phyloP scores from a whole-genome alignment of 108 stramenopile species.

The Ochromonas danica region DNA sequence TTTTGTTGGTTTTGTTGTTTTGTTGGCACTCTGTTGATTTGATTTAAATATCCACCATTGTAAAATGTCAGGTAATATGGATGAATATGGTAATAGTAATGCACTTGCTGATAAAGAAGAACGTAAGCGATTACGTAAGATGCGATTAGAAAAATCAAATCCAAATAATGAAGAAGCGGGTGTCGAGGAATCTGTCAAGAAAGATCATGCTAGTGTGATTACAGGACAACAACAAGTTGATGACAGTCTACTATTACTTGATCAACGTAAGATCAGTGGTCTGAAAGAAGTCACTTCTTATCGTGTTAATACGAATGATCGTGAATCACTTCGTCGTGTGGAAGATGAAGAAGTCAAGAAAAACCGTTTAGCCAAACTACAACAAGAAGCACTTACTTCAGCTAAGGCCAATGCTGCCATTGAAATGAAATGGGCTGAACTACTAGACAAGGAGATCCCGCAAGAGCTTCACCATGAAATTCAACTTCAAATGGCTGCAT shows the following conservation, averaged over 20 bases:
- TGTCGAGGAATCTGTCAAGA: not conserved
- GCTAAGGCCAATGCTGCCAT: constrained; percentile 67
- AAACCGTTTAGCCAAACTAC: constrained; percentile 59
- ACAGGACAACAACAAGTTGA: constrained; percentile 51
- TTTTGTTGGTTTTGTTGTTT: no score
- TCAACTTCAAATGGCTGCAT: constrained; percentile 55
- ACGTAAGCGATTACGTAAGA: constrained; percentile 49
- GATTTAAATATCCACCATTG: no score
- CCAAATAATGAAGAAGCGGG: constrained; percentile 39
- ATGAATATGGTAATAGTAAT: no score
- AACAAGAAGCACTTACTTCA: constrained; percentile 60
- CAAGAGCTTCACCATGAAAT: constrained; percentile 60
- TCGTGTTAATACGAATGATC: constrained; percentile 59
- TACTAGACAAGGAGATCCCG: constrained; percentile 64
- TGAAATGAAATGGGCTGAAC: constrained; percentile 67
- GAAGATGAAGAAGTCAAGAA: constrained; percentile 61
- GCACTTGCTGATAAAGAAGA: constrained; percentile 64
- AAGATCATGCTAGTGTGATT: not conserved
- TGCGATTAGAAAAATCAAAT: constrained; percentile 49
- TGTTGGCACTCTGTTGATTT: no score
- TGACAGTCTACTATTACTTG: constrained; percentile 50
- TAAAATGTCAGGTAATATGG: not conserved
- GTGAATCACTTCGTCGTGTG: constrained; percentile 53
- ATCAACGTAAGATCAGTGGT: constrained; percentile 55
- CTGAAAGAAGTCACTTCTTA: constrained; percentile 58